phyloP scores from a whole-genome alignment of 257 asterid genomes.

The Solanum etuberosum region DNA sequence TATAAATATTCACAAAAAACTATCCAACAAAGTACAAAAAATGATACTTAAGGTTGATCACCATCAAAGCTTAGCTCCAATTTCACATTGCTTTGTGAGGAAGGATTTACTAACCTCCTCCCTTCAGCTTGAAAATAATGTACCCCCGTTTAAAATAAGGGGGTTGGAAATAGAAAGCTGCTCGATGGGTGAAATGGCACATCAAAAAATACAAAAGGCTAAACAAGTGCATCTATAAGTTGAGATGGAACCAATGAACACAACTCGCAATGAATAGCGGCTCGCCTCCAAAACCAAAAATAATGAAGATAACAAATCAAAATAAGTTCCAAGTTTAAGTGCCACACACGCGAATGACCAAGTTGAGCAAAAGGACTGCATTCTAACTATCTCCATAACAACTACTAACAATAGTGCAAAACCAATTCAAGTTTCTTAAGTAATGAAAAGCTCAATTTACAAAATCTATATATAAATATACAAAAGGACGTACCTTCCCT shows the following conservation, averaged over 20 bases:
- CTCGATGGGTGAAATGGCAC: neutral
- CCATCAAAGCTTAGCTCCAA: neutral
- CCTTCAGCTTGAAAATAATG: neutral
- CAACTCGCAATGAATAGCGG: neutral
- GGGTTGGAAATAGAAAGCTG: neutral
- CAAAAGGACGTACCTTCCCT: conserved; percentile 46
- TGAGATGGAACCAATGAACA: neutral
- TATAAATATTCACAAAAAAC: neutral
- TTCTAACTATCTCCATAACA: neutral
- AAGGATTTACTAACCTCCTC: neutral
- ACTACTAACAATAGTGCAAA: neutral
- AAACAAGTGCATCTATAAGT: neutral
- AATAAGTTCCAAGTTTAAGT: neutral
- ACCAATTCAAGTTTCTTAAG: neutral
- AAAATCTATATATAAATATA: neutral
- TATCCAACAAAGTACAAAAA: neutral
- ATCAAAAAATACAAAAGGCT: neutral
- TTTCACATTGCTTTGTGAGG: neutral
- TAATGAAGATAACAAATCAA: neutral
- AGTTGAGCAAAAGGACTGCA: neutral
- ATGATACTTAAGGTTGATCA: neutral
- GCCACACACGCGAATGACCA: neutral
- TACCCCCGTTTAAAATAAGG: neutral
- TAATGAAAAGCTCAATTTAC: neutral
- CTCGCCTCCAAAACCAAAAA: neutral